Percentiles rank a stretch among this genome's conserved stretches.
Evolutionary conservation across 805 yeast species (phyloP).

Genomic region (Pichia exigua): DNA sequence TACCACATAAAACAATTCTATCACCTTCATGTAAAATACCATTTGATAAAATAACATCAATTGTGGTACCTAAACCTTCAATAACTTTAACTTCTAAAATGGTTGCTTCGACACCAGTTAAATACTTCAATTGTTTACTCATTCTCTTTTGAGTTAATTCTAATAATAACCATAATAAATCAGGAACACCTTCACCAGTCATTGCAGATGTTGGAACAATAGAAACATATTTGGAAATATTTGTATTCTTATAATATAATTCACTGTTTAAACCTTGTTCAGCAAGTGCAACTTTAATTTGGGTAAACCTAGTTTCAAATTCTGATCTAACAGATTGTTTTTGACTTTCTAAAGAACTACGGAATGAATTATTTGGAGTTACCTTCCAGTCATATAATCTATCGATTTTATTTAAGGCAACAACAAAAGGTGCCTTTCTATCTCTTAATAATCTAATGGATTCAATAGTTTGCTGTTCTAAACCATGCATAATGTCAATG

Average conservation of each 20-base stretch:
- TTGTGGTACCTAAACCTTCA: constrained; percentile 98
- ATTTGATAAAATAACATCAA: constrained; percentile 95
- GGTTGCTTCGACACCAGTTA: constrained; percentile 91
- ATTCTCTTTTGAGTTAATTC: constrained; percentile 97
- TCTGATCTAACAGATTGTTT: constrained; percentile 80
- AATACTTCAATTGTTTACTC: constrained; percentile 96
- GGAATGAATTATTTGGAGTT: constrained; percentile 87
- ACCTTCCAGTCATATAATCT: constrained; percentile 93
- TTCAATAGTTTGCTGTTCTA: constrained; percentile 96
- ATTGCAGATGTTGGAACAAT: constrained; percentile 98
- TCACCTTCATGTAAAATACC: constrained; percentile 96
- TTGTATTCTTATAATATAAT: constrained; percentile 90
- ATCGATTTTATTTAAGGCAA: constrained; percentile 95
- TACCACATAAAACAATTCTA: constrained; percentile 90
- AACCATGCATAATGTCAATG: constrained; percentile 98
- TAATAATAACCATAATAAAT: constrained; percentile 87
- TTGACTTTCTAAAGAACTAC: constrained; percentile 86
- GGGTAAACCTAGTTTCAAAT: constrained; percentile 78
- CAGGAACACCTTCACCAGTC: constrained; percentile 99
- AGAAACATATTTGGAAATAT: constrained; percentile 87
- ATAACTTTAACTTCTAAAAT: constrained; percentile 94
- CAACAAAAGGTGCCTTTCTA: constrained; percentile 96
- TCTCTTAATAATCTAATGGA: constrained; percentile 88
- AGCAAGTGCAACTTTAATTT: constrained; percentile 83
- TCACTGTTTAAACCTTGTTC: constrained; percentile 99